Base-by-base conservation (phyloP, 2,329 filamentous ascomycete genomes). In the Aspergillus caelatus region DNA sequence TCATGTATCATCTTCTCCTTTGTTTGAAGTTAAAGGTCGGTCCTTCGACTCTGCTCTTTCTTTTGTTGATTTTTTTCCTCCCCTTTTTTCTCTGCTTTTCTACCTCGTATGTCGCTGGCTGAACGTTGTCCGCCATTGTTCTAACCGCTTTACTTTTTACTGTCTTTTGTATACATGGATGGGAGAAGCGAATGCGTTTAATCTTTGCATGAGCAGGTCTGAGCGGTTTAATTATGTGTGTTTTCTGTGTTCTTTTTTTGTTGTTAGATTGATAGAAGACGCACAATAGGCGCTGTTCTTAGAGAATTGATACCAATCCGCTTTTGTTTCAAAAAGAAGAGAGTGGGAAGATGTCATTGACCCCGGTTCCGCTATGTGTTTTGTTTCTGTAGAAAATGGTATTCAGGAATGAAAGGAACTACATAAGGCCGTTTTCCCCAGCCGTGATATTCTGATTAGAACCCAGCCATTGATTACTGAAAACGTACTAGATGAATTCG, bases 271-370 rank as follows among this genome's bases (percentile, higher is more conserved):
- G 67, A 70, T 68, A 71, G 68, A 71, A 66, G 65, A 65, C 46
- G 61, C 57, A 61, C 58, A 62, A 57, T 56, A 62, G 64, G 57
- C 46, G 39, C 41, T 54, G 21, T 54, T 54, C 36, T 36, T 69
- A 70, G 68, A 70, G 64, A 70, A 69, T 66, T 68, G 66, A 68
- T 68, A 71, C 66, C 66, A 64, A 65, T 63, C 28, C 61, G 43
- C 58, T 41, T 21, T 57, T 62, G 45, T 56, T 62, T 50, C 57
- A 41, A 19, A 19, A 41, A 10, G 3, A 41, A 41, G 6, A 36
- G 4, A 16, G 12, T 3, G 14, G 14, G 34, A n/a, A 9, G 16
- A 6, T 41, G 14, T 36, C 2, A 41, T 41, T 10, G 39, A n/a
- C 14, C 16, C 16, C 16, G 39, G 8, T 19, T n/a, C 19, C n/a